These are phyloP conservation scores for Canariomyces notabilis DNA, from an alignment of 2,329 filamentous ascomycete genomes.

Conservation along the genomic window DNA sequence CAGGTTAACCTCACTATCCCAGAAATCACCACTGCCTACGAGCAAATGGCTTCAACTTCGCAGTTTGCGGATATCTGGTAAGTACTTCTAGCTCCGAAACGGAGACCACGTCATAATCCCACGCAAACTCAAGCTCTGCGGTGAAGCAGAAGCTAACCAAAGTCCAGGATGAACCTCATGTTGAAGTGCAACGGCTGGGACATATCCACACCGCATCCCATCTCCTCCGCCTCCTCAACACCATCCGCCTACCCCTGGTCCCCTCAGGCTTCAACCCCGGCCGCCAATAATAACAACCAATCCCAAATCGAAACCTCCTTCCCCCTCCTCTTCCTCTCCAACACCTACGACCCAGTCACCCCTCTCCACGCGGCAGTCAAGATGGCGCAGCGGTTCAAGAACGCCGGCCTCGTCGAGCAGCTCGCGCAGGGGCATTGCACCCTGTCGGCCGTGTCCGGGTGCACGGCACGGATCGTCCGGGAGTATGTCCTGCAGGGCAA, in stretches of 20 bases:
- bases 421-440: conserved; percentile 34
- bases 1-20: conserved; percentile 30
- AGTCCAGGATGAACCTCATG: conserved; percentile 24
- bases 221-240: no score
- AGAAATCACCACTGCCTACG: conserved; percentile 27
- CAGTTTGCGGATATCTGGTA: conserved; percentile 33
- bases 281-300: conserved; percentile 3
- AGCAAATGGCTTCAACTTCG: conserved; percentile 29
- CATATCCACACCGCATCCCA: conserved; percentile 17
- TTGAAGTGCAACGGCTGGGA: conserved; percentile 24
- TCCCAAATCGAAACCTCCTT: conserved; percentile 41
- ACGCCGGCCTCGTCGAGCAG: conserved; percentile 36
- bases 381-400: conserved; percentile 35
- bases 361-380: conserved; percentile 44
- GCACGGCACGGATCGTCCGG: conserved; percentile 32
- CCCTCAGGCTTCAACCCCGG: no score
- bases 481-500: conserved; percentile 34
- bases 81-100: not conserved
- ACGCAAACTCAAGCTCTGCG: no score
- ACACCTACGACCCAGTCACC: conserved; percentile 55
- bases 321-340: conserved; percentile 54
- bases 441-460: conserved; percentile 31
- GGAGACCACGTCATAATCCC: no score
- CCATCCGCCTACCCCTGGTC: conserved; percentile 26
- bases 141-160: no score